Percentiles rank a stretch among this genome's conserved stretches.
phyloP scores from a whole-genome alignment of 345 rosid genomes.

The Abelmoschus esculentus region DNA sequence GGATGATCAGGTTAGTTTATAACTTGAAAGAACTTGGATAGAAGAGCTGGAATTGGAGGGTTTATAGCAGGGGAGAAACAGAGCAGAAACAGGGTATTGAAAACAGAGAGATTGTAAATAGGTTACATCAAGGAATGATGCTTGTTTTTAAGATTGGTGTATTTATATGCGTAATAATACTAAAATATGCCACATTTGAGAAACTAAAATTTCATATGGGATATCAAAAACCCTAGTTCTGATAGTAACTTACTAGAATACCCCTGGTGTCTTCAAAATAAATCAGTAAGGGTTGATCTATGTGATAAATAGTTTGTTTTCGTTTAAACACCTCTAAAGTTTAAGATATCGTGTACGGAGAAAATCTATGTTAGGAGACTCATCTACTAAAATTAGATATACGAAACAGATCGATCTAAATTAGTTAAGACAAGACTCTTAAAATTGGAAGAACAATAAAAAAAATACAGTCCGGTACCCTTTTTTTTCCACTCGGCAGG shows the following conservation, averaged over 20 bases:
- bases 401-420: too few species aligned
- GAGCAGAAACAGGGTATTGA: constrained; percentile 1
- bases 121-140: neutral
- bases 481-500: too few species aligned
- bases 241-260: neutral
- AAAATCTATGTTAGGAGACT: too few species aligned
- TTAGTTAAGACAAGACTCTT: too few species aligned
- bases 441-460: too few species aligned
- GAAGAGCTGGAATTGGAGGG: neutral
- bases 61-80: neutral
- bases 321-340: too few species aligned
- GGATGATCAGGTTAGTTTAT: neutral
- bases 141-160: neutral
- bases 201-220: neutral
- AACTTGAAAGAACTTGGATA: neutral
- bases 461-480: too few species aligned
- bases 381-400: too few species aligned
- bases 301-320: too few species aligned
- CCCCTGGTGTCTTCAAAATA: neutral
- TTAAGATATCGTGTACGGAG: too few species aligned
- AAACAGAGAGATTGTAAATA: neutral
- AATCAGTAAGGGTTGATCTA: too few species aligned
- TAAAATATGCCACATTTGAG: neutral
- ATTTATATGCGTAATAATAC: neutral
- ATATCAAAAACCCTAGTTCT: constrained; percentile 7